Evolutionary conservation across 495 filamentous ascomycete genomes (phyloP), one percentile per base, ranked within the genome.

Genomic region (Penicillium soppii): DNA sequence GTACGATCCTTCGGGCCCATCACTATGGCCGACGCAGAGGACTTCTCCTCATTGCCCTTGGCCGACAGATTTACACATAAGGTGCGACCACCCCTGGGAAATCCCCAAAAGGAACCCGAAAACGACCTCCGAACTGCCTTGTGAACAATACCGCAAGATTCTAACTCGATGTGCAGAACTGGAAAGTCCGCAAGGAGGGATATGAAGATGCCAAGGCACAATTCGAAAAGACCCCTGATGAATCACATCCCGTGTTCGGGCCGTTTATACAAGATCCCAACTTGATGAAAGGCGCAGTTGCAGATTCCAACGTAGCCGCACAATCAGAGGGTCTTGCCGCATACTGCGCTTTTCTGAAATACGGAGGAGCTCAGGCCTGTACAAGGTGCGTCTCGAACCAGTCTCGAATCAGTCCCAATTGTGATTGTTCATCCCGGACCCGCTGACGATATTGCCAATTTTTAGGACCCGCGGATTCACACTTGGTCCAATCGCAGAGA

Each of bases 251-350:
- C 8, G 84, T 84, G 7, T 96, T 97, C 52, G 78, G 81, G 43
- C 88, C 90, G 7, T 97, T 97, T 67, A 70, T 91, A 48, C 84
- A 91, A 63, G 92, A 97, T 53, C 79, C 91, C 2, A 74, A 83
- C 23, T 62, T 97, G 54, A 96, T 90, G 92, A 96, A 96, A 70
- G 86, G 85, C 23, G 94, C 91, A 1, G 92, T 91, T 5, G 84
- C 87, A 43, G 94, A 99, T 69, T 97, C 94, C 23, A 97, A 99
- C 63, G 95, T 99, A 45, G 94, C 95, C 7, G 94, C 94, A 46
- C 94, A 99, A 63, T 87, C 92, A 66, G 94, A 99, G 50, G 94
- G 90, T 54, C 81, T 99, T 37, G 84, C 79, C 27, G 83, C 91
- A 38, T 83, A 94, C 58, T 95, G 92, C 68, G 81, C 90, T 0